Evolutionary conservation across 23 red algal species (phyloP).

Genomic region (Cyanidiococcus yangmingshanensis): DNA sequence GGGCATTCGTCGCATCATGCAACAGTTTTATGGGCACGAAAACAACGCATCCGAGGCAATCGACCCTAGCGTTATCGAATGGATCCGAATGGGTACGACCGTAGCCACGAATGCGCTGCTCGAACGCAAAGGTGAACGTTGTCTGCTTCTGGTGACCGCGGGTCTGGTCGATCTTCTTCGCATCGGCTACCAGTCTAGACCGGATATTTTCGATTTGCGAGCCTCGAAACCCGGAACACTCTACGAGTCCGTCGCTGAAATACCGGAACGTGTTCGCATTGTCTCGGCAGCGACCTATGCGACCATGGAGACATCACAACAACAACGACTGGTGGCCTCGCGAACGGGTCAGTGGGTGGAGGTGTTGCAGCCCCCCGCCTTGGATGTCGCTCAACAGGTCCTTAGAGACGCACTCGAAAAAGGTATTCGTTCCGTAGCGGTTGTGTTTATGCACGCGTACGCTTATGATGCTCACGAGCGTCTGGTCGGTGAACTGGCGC

Average conservation of each 20-base stretch:
- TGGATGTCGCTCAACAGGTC: background rate
- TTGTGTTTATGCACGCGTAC: conserved; percentile 90
- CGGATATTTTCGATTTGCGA: conserved; percentile 84
- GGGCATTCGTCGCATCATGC: conserved; percentile 77
- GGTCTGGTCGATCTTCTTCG: conserved; percentile 59
- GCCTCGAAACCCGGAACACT: conserved; percentile 38
- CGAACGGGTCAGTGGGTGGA: conserved; percentile 14
- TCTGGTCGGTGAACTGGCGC: conserved; percentile 32
- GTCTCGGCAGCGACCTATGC: background rate
- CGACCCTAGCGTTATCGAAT: conserved; percentile 37
- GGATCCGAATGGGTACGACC: conserved; percentile 95
- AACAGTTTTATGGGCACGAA: background rate
- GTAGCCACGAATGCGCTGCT: conserved; percentile 94
- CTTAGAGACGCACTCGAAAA: background rate
- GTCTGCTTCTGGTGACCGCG: conserved; percentile 49
- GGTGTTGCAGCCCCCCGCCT: background rate
- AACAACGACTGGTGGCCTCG: background rate
- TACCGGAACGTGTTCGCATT: conserved; percentile 43
- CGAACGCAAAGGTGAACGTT: conserved; percentile 68
- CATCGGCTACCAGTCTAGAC: conserved; percentile 70
- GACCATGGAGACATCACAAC: background rate
- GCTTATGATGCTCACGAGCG: conserved; percentile 60
- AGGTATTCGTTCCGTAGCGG: conserved; percentile 53
- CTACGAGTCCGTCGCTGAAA: conserved; percentile 37
- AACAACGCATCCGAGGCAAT: background rate